These are phyloP conservation scores for Dictyostelium brefeldianum DNA, from an alignment of 78 protist genomes.

Conservation along the genomic window DNA sequence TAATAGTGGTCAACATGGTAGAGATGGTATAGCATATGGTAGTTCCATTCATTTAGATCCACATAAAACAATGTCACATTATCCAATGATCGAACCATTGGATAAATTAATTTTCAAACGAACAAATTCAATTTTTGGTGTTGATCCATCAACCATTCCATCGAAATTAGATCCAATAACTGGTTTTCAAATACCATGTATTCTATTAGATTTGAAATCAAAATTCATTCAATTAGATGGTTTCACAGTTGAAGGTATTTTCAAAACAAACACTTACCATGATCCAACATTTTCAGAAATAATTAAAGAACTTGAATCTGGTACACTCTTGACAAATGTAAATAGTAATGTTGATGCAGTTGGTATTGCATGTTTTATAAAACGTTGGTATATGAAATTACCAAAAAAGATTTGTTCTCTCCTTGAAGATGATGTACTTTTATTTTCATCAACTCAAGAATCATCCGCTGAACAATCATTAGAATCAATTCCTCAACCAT, in stretches of 20 bases:
- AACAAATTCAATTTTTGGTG: conserved; percentile 59
- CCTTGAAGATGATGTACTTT: conserved; percentile 33
- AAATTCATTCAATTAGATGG: conserved; percentile 56
- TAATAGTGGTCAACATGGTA: neutral
- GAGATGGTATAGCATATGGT: conserved; percentile 72
- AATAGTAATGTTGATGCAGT: conserved; percentile 15
- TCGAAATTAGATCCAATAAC: conserved; percentile 20
- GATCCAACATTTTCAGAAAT: neutral
- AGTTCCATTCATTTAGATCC: conserved; percentile 15
- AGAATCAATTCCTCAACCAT: conserved; percentile 14
- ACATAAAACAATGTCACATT: conserved; percentile 12
- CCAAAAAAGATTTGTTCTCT: conserved; percentile 49
- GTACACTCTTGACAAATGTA: neutral
- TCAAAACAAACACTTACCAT: conserved; percentile 1
- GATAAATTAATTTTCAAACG: conserved; percentile 68
- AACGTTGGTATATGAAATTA: conserved; percentile 61
- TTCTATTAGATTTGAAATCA: conserved; percentile 36
- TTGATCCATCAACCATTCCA: conserved; percentile 1
- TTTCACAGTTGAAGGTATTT: conserved; percentile 54
- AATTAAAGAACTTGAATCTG: conserved; percentile 1
- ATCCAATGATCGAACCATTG: conserved; percentile 70
- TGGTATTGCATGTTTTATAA: conserved; percentile 51
- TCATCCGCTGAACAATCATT: conserved; percentile 10
- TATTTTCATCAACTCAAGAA: conserved; percentile 10
- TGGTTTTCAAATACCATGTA: conserved; percentile 22